These are phyloP conservation scores for Caloboletus firmus DNA, from an alignment of 1,284 basidiomycete genomes.

Conservation along the genomic window DNA sequence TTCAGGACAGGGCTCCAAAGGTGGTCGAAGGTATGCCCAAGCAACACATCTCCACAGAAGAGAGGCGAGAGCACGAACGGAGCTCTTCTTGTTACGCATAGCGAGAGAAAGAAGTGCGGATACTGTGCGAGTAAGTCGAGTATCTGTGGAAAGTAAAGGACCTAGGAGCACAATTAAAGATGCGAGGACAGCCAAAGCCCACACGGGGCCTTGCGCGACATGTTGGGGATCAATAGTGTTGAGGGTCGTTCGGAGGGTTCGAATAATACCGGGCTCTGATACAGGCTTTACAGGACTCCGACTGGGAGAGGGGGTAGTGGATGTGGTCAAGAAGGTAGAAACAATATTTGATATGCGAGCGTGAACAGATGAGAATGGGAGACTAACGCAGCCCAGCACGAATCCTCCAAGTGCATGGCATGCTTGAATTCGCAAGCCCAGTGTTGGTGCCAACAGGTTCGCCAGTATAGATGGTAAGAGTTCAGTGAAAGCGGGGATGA, in stretches of 20 bases:
- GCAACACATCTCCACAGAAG: conserved; percentile 61
- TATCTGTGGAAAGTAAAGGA: conserved; percentile 48
- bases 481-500: conserved; percentile 60
- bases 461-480: conserved; percentile 60
- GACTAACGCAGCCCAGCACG: conserved; percentile 48
- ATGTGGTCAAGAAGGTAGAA: conserved; percentile 46
- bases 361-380: conserved; percentile 51
- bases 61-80: conserved; percentile 58
- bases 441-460: conserved; percentile 61
- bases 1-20: conserved; percentile 36
- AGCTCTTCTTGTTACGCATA: conserved; percentile 58
- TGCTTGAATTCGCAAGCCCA: conserved; percentile 63
- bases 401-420: conserved; percentile 73
- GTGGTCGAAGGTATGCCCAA: conserved; percentile 64
- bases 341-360: conserved; percentile 50
- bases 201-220: conserved; percentile 70
- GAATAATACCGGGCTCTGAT: conserved; percentile 53
- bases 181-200: conserved; percentile 66
- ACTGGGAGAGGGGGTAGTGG: conserved; percentile 34
- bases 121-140: conserved; percentile 47
- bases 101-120: conserved; percentile 52
- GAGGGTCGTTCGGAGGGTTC: conserved; percentile 64
- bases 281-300: conserved; percentile 32
- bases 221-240: conserved; percentile 51
- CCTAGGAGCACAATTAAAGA: conserved; percentile 63